These are phyloP conservation scores for Gaeumannomyces sp. DNA, from an alignment of 2,329 filamentous ascomycete species.

Conservation along the genomic window DNA sequence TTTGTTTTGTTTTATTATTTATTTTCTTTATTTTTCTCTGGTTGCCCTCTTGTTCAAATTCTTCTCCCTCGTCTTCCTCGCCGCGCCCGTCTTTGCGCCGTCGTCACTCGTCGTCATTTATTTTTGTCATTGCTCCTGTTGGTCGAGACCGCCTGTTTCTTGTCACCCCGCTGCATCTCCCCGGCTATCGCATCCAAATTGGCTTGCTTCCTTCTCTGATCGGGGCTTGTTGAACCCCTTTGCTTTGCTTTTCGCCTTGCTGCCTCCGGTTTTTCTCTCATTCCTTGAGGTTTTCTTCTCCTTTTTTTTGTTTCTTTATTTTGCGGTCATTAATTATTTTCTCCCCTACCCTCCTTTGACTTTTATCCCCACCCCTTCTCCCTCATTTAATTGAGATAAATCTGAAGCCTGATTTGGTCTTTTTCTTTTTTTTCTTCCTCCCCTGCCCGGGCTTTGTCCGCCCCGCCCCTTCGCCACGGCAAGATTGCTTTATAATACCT, in stretches of 20 bases:
- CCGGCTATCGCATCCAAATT: slow-evolving; percentile 3
- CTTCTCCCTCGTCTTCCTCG: slow-evolving; percentile 8
- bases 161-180: neutral
- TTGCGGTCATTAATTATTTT: neutral
- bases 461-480: neutral
- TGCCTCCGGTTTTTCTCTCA: neutral
- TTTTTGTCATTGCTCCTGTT: slow-evolving; percentile 10
- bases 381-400: neutral
- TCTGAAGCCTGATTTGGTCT: slow-evolving; percentile 1
- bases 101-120: neutral
- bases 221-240: neutral
- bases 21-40: slow-evolving; percentile 12
- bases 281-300: neutral
- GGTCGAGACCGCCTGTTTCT: slow-evolving; percentile 3
- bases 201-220: neutral
- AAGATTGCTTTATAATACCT: neutral
- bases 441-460: neutral
- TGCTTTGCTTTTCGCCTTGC: neutral
- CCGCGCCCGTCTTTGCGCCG: neutral
- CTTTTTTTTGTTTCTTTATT: neutral
- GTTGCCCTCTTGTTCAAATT: slow-evolving; percentile 11
- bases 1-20: slow-evolving; percentile 11
- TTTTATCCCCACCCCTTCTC: neutral
- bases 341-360: neutral
- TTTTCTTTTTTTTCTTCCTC: slow-evolving; percentile 2